Evolutionary conservation across 2,329 filamentous ascomycete species (phyloP), one percentile per base, ranked within the genome.

Genomic region (Coniochaeta pulveracea): DNA sequence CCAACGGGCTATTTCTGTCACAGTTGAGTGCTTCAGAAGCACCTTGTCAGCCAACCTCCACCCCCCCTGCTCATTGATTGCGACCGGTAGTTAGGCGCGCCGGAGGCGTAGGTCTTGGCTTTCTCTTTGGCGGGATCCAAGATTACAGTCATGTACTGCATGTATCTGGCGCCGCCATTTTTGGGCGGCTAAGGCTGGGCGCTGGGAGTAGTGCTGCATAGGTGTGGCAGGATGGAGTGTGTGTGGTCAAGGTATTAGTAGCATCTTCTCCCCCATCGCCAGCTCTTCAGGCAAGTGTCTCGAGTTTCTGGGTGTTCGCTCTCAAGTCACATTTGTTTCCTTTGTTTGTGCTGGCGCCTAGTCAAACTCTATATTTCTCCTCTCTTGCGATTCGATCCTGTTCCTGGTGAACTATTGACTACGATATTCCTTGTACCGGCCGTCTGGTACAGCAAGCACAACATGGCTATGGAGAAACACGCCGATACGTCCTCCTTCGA

Each of bases 401-500:
- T 19, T 31, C 6, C 28, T 15, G 18, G n/a, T 15, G 19, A 19
- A 11, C 28, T 21, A 9, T 11, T 22, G 18, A 22, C 19, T 17
- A 31, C 28, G 6, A 17, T 31, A 17, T 18, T 3, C 17, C 28
- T 29, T 19, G 11, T 22, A 8, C 27, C 26, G 11, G 14, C 19
- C 27, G 7, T n/a, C 8, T 19, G 10, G 14, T 30, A 15, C 19
- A 32, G 16, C 30, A 3, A 3, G 8, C 11, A 9, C 21, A 25
- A 33, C 4, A 33, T 33, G 30, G 22, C 10, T 17, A 19, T 8
- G 19, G 30, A 33, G 30, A 33, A 46, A 33, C 46, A 41, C 37
- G 41, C 34, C 33, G 35, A 25, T 38, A 25, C 57, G 32, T 67
- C 67, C 37, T 62, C 67, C 41, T 66, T 66, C 39, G 65, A 72